Base-by-base conservation (phyloP, 768 basidiomycete species). In the Exidia glandulosa region DNA sequence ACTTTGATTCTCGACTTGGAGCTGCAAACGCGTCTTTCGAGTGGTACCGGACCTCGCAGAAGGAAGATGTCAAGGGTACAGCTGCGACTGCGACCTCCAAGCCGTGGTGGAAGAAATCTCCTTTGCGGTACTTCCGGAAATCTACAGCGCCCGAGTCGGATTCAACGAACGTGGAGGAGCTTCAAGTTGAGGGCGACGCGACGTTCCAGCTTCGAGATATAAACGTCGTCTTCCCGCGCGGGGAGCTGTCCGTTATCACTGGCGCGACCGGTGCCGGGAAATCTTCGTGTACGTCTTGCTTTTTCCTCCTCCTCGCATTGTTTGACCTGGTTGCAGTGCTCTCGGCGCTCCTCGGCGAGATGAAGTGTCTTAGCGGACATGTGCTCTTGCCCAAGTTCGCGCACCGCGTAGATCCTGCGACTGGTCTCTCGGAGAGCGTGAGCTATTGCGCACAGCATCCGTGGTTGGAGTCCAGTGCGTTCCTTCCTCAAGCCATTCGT, bases 361-460 rank as follows among this genome's bases (percentile, higher is more conserved):
- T 60, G 29, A 48, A 62, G 2, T 60, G 59, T 36, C 16, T 62
- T 19, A 32, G 27, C 14, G 62, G 62, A n/a, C 29, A 1, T 3
- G 59, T 60, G 4, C 34, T 48, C 27, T 34, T 62, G 9, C 62
- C 62, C 25, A 62, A 62, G 59, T 36, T 69, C 65, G 37, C 75
- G 76, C 60, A 69, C 70, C 7, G 72, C 75, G 1, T 77, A 74
- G 75, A 77, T 76, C 62, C 72, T 27, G n/a, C n/a, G 61, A 27
- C 65, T 16, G 69, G 70, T 60, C 3, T 48, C 9, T 48, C 47
- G 7, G 47, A 48, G 47, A 27, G 47, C 47, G 25, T 23, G 19
- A 48, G 47, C n/a, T 48, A 9, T 23, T 48, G 47, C 23, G n/a
- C 47, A 7, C 47, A 48, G 23, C 47, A 48, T 9, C 47, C 47